Evolutionary conservation across 345 rosid species (phyloP).

Genomic region (Zanthoxylum bungeanum): DNA sequence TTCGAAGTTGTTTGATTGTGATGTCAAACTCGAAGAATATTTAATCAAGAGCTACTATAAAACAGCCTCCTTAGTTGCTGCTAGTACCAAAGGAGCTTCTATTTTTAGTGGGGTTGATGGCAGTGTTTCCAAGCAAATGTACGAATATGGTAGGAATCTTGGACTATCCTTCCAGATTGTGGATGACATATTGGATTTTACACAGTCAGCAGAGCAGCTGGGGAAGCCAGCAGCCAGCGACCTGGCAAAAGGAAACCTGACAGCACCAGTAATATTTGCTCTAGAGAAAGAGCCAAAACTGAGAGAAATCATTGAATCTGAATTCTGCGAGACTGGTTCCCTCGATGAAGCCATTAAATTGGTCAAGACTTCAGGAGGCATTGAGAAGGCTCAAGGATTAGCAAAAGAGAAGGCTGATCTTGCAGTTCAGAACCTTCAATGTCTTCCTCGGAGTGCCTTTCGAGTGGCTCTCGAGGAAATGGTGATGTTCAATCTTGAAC

Average conservation of each 20-base stretch:
- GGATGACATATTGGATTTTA: slow-evolving; percentile 91
- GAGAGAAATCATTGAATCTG: slow-evolving; percentile 83
- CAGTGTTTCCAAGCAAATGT: slow-evolving; percentile 54
- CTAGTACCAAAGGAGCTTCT: slow-evolving; percentile 93
- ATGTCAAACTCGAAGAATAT: slow-evolving; percentile 72
- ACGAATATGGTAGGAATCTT: slow-evolving; percentile 79
- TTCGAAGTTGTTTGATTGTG: slow-evolving; percentile 87
- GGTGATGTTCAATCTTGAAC: slow-evolving; percentile 86
- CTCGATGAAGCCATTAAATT: slow-evolving; percentile 67
- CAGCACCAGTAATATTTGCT: slow-evolving; percentile 89
- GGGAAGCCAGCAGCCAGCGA: slow-evolving; percentile 94
- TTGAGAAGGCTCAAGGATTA: slow-evolving; percentile 66
- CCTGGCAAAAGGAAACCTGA: slow-evolving; percentile 80
- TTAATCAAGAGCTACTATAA: slow-evolving; percentile 88
- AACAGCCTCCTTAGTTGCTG: slow-evolving; percentile 91
- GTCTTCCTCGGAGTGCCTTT: slow-evolving; percentile 61
- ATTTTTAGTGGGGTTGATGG: slow-evolving; percentile 70
- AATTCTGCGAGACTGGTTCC: slow-evolving; percentile 81
- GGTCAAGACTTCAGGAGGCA: slow-evolving; percentile 69
- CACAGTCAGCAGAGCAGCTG: slow-evolving; percentile 86
- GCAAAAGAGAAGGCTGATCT: slow-evolving; percentile 81
- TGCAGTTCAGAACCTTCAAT: slow-evolving; percentile 62
- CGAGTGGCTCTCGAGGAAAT: slow-evolving; percentile 71
- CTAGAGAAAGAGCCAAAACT: slow-evolving; percentile 72
- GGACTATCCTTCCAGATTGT: slow-evolving; percentile 94